Evolutionary conservation across 2,329 filamentous ascomycete genomes (phyloP).

Genomic region (Cladosporium phlei): DNA sequence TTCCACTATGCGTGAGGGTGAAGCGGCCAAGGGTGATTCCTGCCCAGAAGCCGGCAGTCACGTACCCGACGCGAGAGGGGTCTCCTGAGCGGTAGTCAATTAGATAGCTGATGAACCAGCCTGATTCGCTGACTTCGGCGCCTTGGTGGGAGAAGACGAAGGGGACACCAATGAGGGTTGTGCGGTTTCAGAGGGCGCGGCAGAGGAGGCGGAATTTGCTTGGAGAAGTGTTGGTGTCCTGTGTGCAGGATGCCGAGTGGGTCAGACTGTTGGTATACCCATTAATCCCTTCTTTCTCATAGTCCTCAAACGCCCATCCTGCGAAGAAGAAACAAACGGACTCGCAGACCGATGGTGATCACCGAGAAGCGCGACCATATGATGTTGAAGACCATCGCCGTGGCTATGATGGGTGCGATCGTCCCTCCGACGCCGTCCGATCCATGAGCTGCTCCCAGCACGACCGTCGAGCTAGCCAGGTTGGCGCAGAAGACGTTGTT

Average conservation of each 20-base stretch:
- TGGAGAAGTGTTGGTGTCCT: constrained; percentile 12
- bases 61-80: constrained; percentile 69
- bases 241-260: no score
- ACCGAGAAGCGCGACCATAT: constrained; percentile 71
- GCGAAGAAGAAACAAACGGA: constrained; percentile 55
- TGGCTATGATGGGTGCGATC: constrained; percentile 68
- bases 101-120: constrained; percentile 83
- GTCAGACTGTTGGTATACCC: constrained; percentile 41
- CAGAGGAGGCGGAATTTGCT: constrained; percentile 50
- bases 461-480: constrained; percentile 47
- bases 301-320: constrained; percentile 65
- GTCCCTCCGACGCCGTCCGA: constrained; percentile 51
- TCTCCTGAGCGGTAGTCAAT: constrained; percentile 67
- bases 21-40: constrained; percentile 54
- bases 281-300: constrained; percentile 56
- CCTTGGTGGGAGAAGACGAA: constrained; percentile 88
- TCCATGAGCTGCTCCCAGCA: constrained; percentile 61
- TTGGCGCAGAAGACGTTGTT: constrained; percentile 56
- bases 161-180: constrained; percentile 68
- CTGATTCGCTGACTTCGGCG: constrained; percentile 75
- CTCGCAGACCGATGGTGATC: constrained; percentile 56
- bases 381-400: constrained; percentile 60
- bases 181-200: constrained; percentile 47
- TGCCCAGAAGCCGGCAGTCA: constrained; percentile 64
- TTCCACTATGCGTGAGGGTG: constrained; percentile 66